Base-by-base conservation (phyloP, 2,329 filamentous ascomycete species). In the Xylaria digitata region DNA sequence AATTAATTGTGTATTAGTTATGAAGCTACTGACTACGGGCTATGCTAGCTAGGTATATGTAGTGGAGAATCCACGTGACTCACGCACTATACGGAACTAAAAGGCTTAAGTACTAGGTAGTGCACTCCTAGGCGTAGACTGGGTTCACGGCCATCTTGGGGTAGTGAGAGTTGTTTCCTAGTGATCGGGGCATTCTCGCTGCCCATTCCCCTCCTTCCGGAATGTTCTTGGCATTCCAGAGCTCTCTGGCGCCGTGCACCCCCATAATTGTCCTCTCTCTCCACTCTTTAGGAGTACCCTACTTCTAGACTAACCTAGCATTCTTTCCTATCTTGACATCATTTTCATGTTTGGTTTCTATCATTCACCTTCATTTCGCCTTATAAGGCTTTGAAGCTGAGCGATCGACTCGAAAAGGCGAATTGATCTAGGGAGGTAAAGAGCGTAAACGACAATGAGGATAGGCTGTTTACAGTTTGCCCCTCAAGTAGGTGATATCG, bases 381-480 rank as follows among this genome's bases (percentile, higher is more conserved):
- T 40, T 53, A 30, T 4, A n/a, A 57, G 26, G 32, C 49, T 45
- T 40, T n/a, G 34, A 48, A 34, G 53, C 37, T 19, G 17, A 53
- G 21, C 19, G 13, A 42, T 37, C 42, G 11, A 34, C 19, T 67
- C 9, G 50, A 30, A 37, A 26, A 46, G 23, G 26, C 23, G 8
- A 9, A 21, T 37, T 9, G 52, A 13, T 49, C 49, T 21, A 23
- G 6, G 6, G 21, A 17, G 46, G 26, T 43, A 7, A 46, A 30
- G 11, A 43, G 23, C 26, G 15, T 23, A 17, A 42, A 23, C 37
- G 54, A 46, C 63, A 77, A 80, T 81, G 90, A 87, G 85, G 74
- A 87, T 92, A 48, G 91, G 83, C 0, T 91, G 89, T 65, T 80
- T 93, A 11, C 91, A 95, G 77, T 93, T 94, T 69, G 86, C 88